These are phyloP conservation scores for Artemisia annua DNA, from an alignment of 129 eudicot genomes.

Conservation along the genomic window DNA sequence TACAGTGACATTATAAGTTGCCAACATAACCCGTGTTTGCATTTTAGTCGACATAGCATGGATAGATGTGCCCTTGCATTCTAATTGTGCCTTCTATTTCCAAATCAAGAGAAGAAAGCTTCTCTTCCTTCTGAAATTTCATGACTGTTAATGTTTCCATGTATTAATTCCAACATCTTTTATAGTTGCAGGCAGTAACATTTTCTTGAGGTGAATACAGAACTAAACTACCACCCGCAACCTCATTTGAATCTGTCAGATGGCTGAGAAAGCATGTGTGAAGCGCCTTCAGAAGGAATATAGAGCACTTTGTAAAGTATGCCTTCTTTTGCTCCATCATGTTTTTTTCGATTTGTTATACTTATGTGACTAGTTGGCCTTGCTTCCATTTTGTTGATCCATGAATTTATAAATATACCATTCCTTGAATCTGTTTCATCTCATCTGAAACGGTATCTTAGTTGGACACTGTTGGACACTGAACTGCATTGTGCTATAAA, in stretches of 20 bases:
- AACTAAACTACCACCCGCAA: constrained; percentile 15
- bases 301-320: constrained; percentile 96
- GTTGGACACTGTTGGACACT: background rate
- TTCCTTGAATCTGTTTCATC: background rate
- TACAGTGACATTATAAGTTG: background rate
- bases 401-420: background rate
- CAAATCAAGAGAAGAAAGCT: background rate
- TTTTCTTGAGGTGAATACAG: constrained; percentile 18
- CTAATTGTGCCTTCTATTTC: background rate
- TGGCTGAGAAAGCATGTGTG: constrained; percentile 97
- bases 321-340: constrained; percentile 24
- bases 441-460: background rate
- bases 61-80: background rate
- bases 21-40: background rate
- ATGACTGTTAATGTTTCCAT: background rate
- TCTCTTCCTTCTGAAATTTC: background rate
- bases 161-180: constrained; percentile 12
- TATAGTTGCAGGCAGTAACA: constrained; percentile 17
- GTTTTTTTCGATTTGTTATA: background rate
- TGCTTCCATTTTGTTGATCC: constrained; percentile 6
- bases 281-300: constrained; percentile 97
- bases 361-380: background rate
- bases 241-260: constrained; percentile 30
- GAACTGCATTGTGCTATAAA: constrained; percentile 8
- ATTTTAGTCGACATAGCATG: background rate